Evolutionary conservation across 2,329 filamentous ascomycete genomes (phyloP), one percentile per base, ranked within the genome.

Genomic region (Thyridium curvatum): DNA sequence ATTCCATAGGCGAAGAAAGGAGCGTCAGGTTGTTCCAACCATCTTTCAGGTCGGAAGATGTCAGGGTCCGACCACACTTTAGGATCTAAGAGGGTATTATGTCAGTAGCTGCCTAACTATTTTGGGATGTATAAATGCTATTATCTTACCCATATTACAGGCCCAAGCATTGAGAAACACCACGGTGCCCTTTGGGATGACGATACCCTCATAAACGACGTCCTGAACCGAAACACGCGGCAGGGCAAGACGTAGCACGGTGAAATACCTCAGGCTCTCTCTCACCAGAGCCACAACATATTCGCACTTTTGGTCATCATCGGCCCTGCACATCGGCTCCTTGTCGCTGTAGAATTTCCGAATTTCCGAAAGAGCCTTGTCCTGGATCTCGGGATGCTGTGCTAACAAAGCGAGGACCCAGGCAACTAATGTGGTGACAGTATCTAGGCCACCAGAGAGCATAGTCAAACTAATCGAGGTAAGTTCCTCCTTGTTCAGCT

Each of bases 391-490:
- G 0, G 71, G 72, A 16, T 76, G 66, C 34, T 76, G 69, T 0
- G 77, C 69, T 3, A 84, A 59, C 18, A 81, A 62, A 1, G 71
- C 76, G 37, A 84, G 67, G 48, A 75, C 79, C 79, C 79, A 84
- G 4, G 78, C 74, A 2, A 84, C 71, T 5, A 80, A 63, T 0
- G 79, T 83, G 2, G 78, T 82, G 29, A 84, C 70, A 0, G 81
- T 84, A 45, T 84, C 80, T 4, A 84, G 61, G 0, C 80, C 80
- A 1, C 79, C 80, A 0, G 76, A 79, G 4, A 84, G 61, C 80
- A 85, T 84, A 17, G 84, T 88, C 17, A 93, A 62, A 55, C 86
- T 87, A 48, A 93, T 87, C 3, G 83, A 86, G 59, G 84, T 87
- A 36, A 90, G 71, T 58, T 90, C 86, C 12, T 6, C 21, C 6